Evolutionary conservation across 257 asterid genomes (phyloP), one percentile per base, ranked within the genome.

Genomic region (Jacaranda copaia): DNA sequence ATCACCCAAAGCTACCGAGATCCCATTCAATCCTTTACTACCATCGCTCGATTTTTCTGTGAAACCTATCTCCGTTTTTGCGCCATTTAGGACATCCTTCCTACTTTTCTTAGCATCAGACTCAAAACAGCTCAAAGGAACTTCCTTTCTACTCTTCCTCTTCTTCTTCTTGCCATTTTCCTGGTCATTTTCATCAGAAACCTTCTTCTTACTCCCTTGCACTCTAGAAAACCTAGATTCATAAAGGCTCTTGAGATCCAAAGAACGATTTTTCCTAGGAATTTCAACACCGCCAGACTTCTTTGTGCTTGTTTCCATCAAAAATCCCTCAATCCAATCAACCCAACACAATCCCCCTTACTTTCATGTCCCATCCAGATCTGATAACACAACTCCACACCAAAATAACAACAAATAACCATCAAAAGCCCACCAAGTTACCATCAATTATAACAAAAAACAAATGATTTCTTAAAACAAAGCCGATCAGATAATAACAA

Each of bases 211-310:
- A 83, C 53, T 45, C 74, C 14, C 60, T 66, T 81, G 87, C 75
- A 78, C 92, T 68, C 81, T 78, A 46, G 86, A 85, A 67, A 64
- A 79, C 85, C 82, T 84, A 59, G 91, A 77, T 81, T 81, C 86
- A 64, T 92, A 93, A 19, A 90, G 84, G 81, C 89, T 92, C 79
- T 88, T 88, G 56, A 96, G 90, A 92, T 93, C 97, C 92, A 96
- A 88, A 72, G 93, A 92, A 77, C 91, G 92, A 61, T 89, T 89
- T 83, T 83, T 93, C 93, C 82, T 89, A 38, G 91, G 86, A 80
- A 80, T 89, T 79, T 80, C 89, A 81, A 78, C 82, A 73, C 85
- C 85, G 61, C 79, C 90, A 65, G 79, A 81, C 89, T 88, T 87
- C 77, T 81, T 88, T 81, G 55, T 56, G 68, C 91, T 86, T 74